phyloP scores from a whole-genome alignment of 148 eudicot species.

The Nepenthes mirabilis region DNA sequence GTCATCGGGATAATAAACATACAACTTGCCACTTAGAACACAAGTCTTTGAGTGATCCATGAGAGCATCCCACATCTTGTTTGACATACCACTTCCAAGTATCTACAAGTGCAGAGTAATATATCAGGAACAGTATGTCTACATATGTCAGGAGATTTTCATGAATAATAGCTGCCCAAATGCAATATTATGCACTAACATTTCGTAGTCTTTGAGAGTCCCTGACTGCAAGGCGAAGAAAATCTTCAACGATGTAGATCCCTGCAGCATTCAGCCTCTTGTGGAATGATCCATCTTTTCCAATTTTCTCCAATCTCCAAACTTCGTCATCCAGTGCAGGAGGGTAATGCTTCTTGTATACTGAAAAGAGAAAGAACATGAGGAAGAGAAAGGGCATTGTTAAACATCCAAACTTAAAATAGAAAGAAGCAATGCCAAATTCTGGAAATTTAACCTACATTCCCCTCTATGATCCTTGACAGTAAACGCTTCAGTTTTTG shows the following conservation, averaged over 20 bases:
- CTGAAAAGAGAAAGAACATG: slow-evolving; percentile 19
- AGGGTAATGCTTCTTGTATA: slow-evolving; percentile 95
- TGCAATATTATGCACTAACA: slow-evolving; percentile 28
- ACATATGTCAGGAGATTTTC: too few species aligned
- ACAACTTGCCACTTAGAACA: slow-evolving; percentile 69
- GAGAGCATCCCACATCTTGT: slow-evolving; percentile 96
- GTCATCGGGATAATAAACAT: slow-evolving; percentile 74
- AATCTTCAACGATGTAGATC: slow-evolving; percentile 69
- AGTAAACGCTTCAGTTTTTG: slow-evolving; percentile 86
- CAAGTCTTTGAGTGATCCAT: slow-evolving; percentile 91
- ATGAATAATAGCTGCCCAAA: too few species aligned
- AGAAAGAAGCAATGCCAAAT: neutral
- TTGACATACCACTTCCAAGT: slow-evolving; percentile 97
- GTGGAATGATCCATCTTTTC: slow-evolving; percentile 98
- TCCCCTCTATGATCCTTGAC: slow-evolving; percentile 98
- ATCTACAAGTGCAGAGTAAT: slow-evolving; percentile 25
- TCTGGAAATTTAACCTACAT: slow-evolving; percentile 31
- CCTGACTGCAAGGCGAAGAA: slow-evolving; percentile 80
- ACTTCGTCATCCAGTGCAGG: slow-evolving; percentile 92
- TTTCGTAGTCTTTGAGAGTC: slow-evolving; percentile 66
- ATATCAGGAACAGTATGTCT: too few species aligned
- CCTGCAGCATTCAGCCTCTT: slow-evolving; percentile 56
- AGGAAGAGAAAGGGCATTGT: neutral
- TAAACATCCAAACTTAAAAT: neutral
- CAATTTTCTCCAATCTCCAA: slow-evolving; percentile 98